These are phyloP conservation scores for Pseudogymnoascus sp. DNA, from an alignment of 2,329 filamentous ascomycete genomes.

Conservation along the genomic window DNA sequence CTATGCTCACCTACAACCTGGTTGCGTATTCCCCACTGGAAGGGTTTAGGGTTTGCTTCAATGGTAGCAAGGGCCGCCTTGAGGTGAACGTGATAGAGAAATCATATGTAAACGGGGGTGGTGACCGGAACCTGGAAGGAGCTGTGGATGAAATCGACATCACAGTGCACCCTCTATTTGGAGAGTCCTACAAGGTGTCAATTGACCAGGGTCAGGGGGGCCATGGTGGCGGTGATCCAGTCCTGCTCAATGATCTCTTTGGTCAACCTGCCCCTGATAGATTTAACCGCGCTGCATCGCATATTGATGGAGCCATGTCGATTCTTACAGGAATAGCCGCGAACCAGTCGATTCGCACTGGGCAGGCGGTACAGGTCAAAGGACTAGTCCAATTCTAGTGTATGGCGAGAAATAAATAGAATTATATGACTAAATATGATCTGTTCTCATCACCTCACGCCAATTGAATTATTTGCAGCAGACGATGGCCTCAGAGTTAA, in stretches of 20 bases:
- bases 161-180: constrained; percentile 45
- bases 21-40: constrained; percentile 58
- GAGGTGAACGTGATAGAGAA: constrained; percentile 57
- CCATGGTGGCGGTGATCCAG: constrained; percentile 52
- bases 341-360: constrained; percentile 49
- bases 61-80: constrained; percentile 49
- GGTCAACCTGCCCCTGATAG: constrained; percentile 44
- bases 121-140: constrained; percentile 48
- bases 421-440: background rate
- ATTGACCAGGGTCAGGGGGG: constrained; percentile 46
- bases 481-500: background rate
- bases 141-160: constrained; percentile 43
- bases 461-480: background rate
- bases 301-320: constrained; percentile 50
- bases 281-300: constrained; percentile 47
- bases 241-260: constrained; percentile 51
- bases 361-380: constrained; percentile 48
- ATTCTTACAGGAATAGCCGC: constrained; percentile 54
- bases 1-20: constrained; percentile 50
- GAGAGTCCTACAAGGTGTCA: constrained; percentile 47
- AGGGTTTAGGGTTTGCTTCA: constrained; percentile 50
- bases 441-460: background rate
- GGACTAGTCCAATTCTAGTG: constrained; percentile 23
- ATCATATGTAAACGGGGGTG: constrained; percentile 53
- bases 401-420: background rate